phyloP scores from a whole-genome alignment of 768 basidiomycete genomes.

The Tulasnella sp. region DNA sequence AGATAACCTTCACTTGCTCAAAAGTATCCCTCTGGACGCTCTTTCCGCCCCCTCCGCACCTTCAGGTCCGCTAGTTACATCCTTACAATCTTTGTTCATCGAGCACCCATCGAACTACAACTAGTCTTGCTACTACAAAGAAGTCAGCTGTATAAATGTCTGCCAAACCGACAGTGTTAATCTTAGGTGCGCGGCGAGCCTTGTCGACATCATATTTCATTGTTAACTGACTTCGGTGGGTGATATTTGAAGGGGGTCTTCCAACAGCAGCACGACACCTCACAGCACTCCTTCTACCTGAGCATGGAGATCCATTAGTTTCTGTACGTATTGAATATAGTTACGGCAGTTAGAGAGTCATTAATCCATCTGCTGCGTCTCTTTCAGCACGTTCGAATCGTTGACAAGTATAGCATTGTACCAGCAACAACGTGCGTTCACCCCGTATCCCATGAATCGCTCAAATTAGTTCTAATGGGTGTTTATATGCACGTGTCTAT shows the following conservation, averaged over 20 bases:
- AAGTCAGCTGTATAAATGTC: constrained; percentile 26
- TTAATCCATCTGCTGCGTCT: neutral
- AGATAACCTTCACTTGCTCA: too few species aligned
- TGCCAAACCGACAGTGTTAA: constrained; percentile 54
- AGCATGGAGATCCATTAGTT: constrained; percentile 57
- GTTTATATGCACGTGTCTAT: constrained; percentile 1
- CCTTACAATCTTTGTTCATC: too few species aligned
- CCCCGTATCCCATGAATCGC: constrained; percentile 1
- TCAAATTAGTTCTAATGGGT: neutral
- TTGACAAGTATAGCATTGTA: constrained; percentile 61
- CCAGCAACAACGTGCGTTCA: constrained; percentile 61
- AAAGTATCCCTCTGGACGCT: too few species aligned
- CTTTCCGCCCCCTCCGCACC: too few species aligned
- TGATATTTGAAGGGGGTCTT: constrained; percentile 48
- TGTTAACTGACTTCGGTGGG: constrained; percentile 3
- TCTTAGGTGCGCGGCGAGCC: constrained; percentile 49
- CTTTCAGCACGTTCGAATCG: constrained; percentile 52
- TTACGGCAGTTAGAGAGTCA: too few species aligned
- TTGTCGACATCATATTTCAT: neutral
- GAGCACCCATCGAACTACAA: too few species aligned
- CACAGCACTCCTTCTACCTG: constrained; percentile 54
- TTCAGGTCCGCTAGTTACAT: too few species aligned
- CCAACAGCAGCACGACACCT: constrained; percentile 71
- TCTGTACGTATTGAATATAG: too few species aligned
- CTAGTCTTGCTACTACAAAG: too few species aligned